Evolutionary conservation across 352 stramenopile genomes (phyloP).

Genomic region (Phytophthora pinifolia): DNA sequence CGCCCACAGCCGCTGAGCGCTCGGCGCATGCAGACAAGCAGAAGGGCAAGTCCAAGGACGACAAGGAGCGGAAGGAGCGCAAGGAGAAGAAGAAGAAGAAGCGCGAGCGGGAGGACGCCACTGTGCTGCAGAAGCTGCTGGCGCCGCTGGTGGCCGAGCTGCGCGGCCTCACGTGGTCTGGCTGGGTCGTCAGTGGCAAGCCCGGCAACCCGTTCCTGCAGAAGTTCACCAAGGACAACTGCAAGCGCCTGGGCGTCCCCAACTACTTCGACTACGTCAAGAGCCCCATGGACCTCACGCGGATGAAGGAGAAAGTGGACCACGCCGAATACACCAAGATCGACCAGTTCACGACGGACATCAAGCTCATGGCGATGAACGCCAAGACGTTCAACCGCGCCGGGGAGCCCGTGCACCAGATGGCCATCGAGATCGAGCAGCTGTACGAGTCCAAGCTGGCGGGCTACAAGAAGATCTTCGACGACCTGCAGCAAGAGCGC

Average conservation of each 20-base stretch:
- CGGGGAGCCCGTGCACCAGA: slow-evolving; percentile 80
- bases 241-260: slow-evolving; percentile 74
- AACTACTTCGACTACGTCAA: slow-evolving; percentile 89
- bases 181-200: slow-evolving; percentile 76
- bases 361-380: slow-evolving; percentile 82
- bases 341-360: slow-evolving; percentile 73
- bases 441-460: slow-evolving; percentile 73
- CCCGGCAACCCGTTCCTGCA: slow-evolving; percentile 77
- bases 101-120: slow-evolving; percentile 69
- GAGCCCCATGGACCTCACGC: slow-evolving; percentile 81
- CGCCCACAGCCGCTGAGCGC: slow-evolving; percentile 40
- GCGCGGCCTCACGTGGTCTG: slow-evolving; percentile 65
- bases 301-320: slow-evolving; percentile 84
- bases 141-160: slow-evolving; percentile 67
- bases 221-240: slow-evolving; percentile 88
- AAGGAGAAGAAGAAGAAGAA: slow-evolving; percentile 88
- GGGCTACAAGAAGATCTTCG: slow-evolving; percentile 68
- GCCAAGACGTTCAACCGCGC: slow-evolving; percentile 86
- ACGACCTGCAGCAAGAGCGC: slow-evolving; percentile 74
- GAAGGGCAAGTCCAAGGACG: slow-evolving; percentile 56
- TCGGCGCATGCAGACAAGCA: slow-evolving; percentile 44
- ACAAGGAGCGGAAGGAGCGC: slow-evolving; percentile 80
- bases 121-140: slow-evolving; percentile 72
- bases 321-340: slow-evolving; percentile 73
- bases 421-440: slow-evolving; percentile 80